These are phyloP conservation scores for Colletotrichum shisoi DNA, from an alignment of 2,329 filamentous ascomycete genomes.

Conservation along the genomic window DNA sequence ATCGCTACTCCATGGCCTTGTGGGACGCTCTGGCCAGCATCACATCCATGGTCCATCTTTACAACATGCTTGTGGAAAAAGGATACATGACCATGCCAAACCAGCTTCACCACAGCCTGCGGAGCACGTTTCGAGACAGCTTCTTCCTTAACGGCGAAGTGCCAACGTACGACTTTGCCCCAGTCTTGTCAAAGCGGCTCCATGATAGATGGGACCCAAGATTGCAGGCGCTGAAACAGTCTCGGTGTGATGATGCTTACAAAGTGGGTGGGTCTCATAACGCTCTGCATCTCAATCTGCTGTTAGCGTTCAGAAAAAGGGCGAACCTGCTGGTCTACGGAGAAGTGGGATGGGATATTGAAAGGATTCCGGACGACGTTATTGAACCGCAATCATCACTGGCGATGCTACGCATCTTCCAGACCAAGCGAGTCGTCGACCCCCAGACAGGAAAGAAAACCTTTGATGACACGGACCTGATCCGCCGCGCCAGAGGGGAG, in stretches of 20 bases:
- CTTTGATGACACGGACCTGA: conserved; percentile 41
- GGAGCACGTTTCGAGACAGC: not conserved
- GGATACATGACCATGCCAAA: conserved; percentile 50
- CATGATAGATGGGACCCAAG: conserved; percentile 10
- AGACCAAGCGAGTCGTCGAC: conserved; percentile 44
- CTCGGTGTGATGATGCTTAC: not conserved
- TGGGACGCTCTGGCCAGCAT: conserved; percentile 54
- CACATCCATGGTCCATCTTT: conserved; percentile 53
- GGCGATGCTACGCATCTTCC: conserved; percentile 43
- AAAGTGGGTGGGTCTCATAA: not conserved
- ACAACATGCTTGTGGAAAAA: conserved; percentile 58
- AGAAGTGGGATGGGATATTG: conserved; percentile 48
- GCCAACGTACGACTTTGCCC: conserved; percentile 12
- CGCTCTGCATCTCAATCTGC: conserved; percentile 24
- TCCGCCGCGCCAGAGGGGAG: conserved; percentile 3
- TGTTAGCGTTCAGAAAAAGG: conserved; percentile 48
- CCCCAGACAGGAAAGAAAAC: conserved; percentile 43
- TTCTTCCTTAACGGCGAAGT: conserved; percentile 9
- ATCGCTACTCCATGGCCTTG: conserved; percentile 47
- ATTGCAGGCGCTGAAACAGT: conserved; percentile 1
- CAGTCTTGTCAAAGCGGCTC: not conserved
- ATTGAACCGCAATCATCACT: conserved; percentile 43
- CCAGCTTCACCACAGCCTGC: conserved; percentile 46
- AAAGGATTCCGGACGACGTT: conserved; percentile 49
- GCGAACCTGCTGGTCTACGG: conserved; percentile 46